Evolutionary conservation across 2,329 filamentous ascomycete species (phyloP).

Genomic region (Xenoacremonium recifei): DNA sequence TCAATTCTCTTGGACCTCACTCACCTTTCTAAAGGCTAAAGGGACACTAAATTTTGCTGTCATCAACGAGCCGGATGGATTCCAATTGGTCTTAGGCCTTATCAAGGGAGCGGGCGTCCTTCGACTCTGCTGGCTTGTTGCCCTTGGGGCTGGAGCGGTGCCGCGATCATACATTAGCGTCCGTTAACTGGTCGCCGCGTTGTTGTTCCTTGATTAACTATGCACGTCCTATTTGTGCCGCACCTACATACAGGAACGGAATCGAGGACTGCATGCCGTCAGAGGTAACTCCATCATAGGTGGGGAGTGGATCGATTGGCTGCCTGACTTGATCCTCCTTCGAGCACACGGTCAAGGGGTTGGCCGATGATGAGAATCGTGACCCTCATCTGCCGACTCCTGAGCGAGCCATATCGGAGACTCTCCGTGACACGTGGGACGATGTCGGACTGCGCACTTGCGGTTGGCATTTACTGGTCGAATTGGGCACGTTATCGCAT

Average conservation of each 20-base stretch:
- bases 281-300: slow-evolving; percentile 10
- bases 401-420: slow-evolving; percentile 2
- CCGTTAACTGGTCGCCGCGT: too few relatives aligned
- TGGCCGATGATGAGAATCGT: not conserved
- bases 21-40: too few relatives aligned
- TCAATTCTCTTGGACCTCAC: too few relatives aligned
- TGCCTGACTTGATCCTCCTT: slow-evolving; percentile 2
- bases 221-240: slow-evolving; percentile 2
- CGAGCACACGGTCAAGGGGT: slow-evolving; percentile 6
- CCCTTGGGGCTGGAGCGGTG: slow-evolving; percentile 8
- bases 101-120: slow-evolving; percentile 14
- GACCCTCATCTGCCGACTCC: slow-evolving; percentile 1
- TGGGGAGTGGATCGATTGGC: slow-evolving; percentile 14
- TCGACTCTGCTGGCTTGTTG: slow-evolving; percentile 13
- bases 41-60: not conserved
- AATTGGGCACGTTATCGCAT: slow-evolving; percentile 7
- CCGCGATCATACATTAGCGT: slow-evolving; percentile 16
- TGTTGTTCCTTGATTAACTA: too few relatives aligned
- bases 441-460: slow-evolving; percentile 4
- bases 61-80: not conserved
- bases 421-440: slow-evolving; percentile 8
- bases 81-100: slow-evolving; percentile 5
- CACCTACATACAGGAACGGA: slow-evolving; percentile 2
- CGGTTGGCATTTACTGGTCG: slow-evolving; percentile 9
- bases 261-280: slow-evolving; percentile 10